Evolutionary conservation across 2,329 filamentous ascomycete species (phyloP).

Genomic region (Fusarium sp.): DNA sequence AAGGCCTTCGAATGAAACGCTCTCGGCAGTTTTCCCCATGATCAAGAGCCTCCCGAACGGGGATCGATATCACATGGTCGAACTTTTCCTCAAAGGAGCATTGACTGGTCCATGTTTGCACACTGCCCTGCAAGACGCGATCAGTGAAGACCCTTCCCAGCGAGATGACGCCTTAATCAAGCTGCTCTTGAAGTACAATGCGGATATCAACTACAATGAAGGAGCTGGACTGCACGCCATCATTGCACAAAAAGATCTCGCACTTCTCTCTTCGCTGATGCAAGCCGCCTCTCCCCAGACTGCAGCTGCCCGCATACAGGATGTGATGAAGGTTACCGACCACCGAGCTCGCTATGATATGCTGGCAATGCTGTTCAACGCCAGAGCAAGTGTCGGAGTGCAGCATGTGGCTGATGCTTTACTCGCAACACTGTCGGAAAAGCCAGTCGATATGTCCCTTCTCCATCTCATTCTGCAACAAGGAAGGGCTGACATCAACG

Average conservation of each 20-base stretch:
- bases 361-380: constrained; percentile 58
- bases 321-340: constrained; percentile 60
- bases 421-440: constrained; percentile 55
- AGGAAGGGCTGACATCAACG: constrained; percentile 66
- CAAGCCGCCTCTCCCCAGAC: constrained; percentile 60
- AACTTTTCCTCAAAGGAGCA: constrained; percentile 62
- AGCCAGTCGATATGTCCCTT: constrained; percentile 62
- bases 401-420: constrained; percentile 58
- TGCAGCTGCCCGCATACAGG: constrained; percentile 59
- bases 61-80: constrained; percentile 61
- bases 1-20: constrained; percentile 59
- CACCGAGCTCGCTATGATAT: constrained; percentile 58
- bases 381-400: constrained; percentile 57
- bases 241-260: constrained; percentile 60
- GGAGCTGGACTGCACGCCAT: constrained; percentile 62
- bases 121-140: constrained; percentile 63
- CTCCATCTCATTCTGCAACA: constrained; percentile 61
- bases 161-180: constrained; percentile 65
- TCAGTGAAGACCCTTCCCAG: constrained; percentile 59
- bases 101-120: constrained; percentile 61
- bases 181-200: constrained; percentile 63
- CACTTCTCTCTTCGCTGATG: constrained; percentile 59
- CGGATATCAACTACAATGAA: constrained; percentile 66
- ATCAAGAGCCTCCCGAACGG: constrained; percentile 56
- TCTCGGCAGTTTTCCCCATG: constrained; percentile 62